A percentile compares a stretch with the other conserved stretches of the same genome.
phyloP scores from a whole-genome alignment of 192 early-diverging fungal species.

The Podila horticola region DNA sequence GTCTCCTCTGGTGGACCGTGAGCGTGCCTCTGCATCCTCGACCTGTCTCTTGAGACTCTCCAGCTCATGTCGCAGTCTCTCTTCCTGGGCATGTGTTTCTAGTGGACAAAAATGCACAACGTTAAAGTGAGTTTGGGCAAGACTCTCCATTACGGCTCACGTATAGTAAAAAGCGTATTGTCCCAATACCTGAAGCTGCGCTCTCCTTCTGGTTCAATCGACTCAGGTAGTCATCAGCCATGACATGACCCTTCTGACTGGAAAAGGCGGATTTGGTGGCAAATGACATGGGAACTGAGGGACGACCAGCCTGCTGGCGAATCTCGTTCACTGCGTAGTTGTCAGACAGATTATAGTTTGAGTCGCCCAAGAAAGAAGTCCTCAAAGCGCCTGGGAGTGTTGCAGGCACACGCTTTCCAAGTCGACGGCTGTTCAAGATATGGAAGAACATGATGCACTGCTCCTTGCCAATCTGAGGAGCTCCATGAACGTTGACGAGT shows the following conservation, averaged over 20 bases:
- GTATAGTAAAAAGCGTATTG: too few species aligned
- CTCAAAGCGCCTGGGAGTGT: conserved; percentile 60
- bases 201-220: conserved; percentile 38
- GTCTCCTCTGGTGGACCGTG: conserved; percentile 32
- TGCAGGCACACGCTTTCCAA: conserved; percentile 60
- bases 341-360: conserved; percentile 54
- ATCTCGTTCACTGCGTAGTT: conserved; percentile 52
- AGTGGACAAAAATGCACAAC: neutral
- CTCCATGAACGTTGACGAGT: conserved; percentile 64
- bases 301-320: conserved; percentile 46
- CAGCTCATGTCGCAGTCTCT: conserved; percentile 56
- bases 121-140: neutral
- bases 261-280: conserved; percentile 46
- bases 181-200: conserved; percentile 21
- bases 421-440: conserved; percentile 64
- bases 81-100: conserved; percentile 56
- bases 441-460: conserved; percentile 67
- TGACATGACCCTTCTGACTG: conserved; percentile 42
- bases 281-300: conserved; percentile 31
- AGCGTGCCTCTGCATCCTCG: conserved; percentile 56
- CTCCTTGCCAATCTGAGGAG: conserved; percentile 64
- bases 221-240: conserved; percentile 45
- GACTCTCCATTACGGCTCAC: too few species aligned
- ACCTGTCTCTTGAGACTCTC: conserved; percentile 58
- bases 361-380: conserved; percentile 63